Base-by-base conservation (phyloP, 2,329 filamentous ascomycete species). In the Colletotrichum spaethianum region DNA sequence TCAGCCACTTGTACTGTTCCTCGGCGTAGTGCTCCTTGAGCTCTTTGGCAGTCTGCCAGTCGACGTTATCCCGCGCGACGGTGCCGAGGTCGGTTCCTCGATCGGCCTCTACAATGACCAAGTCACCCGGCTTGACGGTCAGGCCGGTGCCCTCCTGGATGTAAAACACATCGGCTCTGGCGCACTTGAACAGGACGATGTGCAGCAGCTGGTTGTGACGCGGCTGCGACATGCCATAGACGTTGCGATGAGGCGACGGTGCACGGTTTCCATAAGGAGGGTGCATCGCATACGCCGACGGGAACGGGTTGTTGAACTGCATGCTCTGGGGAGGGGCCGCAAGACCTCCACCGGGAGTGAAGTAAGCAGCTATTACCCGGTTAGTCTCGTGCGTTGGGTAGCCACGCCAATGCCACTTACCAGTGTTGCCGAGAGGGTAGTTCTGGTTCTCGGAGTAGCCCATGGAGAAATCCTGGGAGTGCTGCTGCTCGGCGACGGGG, bases 21-120 rank as follows among this genome's bases (percentile, higher is more conserved):
- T 98, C 94, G 2, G 93, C 93, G 75, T 96, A 97, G 76, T 96
- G 92, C 77, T 97, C 94, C 81, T 98, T 98, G 75, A 95, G 85
- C 59, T 96, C 93, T 78, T 96, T 95, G 11, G 96, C 96, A 63
- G 93, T 90, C 75, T 95, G 92, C 88, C 95, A 95, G 74, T 94
- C 93, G 48, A 98, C 91, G 77, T 97, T 95, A 74, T 95, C 93
- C 76, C 93, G 91, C 63, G 94, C 93, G 36, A 99, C 96, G 33
- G 96, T 98, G 55, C 96, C 97, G 44, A 99, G 89, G 79, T 99
- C 97, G 28, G 95, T 97, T 56, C 96, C 96, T 74, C 96, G 94
- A 81, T 99, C 97, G 31, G 96, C 96, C 83, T 99, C 96, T 23
- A 98, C 95, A 76, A 99, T 98, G 73, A 99, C 97, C 63, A 98